These are phyloP conservation scores for Aspergillus bridgeri DNA, from an alignment of 495 filamentous ascomycete genomes.

Conservation along the genomic window DNA sequence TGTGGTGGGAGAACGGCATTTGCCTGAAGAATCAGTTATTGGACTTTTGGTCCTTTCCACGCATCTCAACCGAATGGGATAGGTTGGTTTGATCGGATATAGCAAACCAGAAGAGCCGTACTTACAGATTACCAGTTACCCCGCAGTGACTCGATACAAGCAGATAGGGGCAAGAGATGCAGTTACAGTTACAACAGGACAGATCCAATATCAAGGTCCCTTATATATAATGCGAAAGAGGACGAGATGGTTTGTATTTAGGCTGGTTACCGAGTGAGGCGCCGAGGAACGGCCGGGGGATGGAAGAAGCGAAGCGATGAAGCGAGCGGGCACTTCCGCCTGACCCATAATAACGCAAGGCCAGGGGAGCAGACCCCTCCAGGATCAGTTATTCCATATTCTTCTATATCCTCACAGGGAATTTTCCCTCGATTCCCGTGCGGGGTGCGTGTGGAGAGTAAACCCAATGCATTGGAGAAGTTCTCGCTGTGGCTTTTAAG, in stretches of 20 bases:
- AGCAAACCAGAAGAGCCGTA: background rate
- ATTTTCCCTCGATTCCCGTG: background rate
- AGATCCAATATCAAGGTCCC: background rate
- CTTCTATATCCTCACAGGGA: background rate
- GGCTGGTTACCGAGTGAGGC: background rate
- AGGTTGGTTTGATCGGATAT: background rate
- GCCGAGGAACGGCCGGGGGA: background rate
- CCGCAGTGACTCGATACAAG: background rate
- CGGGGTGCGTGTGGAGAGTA: background rate
- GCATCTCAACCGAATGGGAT: background rate
- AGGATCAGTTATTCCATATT: background rate
- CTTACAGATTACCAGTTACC: background rate
- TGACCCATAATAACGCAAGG: background rate
- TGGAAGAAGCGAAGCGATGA: background rate
- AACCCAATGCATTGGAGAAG: background rate
- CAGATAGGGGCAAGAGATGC: background rate
- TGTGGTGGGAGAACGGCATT: conserved; percentile 99
- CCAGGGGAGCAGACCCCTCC: background rate
- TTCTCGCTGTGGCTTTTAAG: too few relatives aligned
- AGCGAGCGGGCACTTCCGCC: background rate
- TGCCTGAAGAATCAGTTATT: background rate
- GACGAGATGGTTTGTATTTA: background rate
- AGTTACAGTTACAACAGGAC: background rate
- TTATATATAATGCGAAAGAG: background rate
- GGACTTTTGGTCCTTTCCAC: background rate